Evolutionary conservation across 1,139 yeast species (phyloP).

Genomic region (Blastobotrys ciferrii): DNA sequence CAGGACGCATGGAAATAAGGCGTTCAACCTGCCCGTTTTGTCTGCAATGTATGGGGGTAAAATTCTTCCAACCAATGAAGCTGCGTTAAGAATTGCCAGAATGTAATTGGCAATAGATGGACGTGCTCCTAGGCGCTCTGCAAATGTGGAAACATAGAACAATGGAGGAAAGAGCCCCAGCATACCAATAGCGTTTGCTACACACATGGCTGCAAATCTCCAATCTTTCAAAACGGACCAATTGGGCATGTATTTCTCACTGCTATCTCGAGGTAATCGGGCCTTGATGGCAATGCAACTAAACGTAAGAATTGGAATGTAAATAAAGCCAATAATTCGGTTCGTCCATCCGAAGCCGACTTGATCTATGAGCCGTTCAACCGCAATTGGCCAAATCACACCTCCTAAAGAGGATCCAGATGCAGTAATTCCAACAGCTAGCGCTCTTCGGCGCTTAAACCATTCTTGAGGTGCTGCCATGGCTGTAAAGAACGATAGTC

Average conservation of each 20-base stretch:
- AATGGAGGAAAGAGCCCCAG: slow-evolving; percentile 42
- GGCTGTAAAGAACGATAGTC: slow-evolving; percentile 28
- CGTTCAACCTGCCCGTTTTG: slow-evolving; percentile 12
- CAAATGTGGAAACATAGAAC: slow-evolving; percentile 42
- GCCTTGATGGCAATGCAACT: slow-evolving; percentile 36
- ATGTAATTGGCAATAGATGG: slow-evolving; percentile 30
- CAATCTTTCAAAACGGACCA: slow-evolving; percentile 23
- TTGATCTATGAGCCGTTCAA: slow-evolving; percentile 36
- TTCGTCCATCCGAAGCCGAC: slow-evolving; percentile 56
- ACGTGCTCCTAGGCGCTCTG: slow-evolving; percentile 38
- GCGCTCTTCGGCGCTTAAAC: slow-evolving; percentile 52
- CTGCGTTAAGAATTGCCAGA: slow-evolving; percentile 49
- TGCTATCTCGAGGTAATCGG: slow-evolving; percentile 25
- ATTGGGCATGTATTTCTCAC: slow-evolving; percentile 21
- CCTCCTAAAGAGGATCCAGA: slow-evolving; percentile 69
- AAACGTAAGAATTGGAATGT: slow-evolving; percentile 41
- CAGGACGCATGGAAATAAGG: slow-evolving; percentile 7
- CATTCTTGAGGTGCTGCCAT: slow-evolving; percentile 41
- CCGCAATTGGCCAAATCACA: slow-evolving; percentile 49
- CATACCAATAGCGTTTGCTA: slow-evolving; percentile 32
- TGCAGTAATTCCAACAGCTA: slow-evolving; percentile 57
- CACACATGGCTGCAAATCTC: slow-evolving; percentile 19
- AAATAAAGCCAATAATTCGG: slow-evolving; percentile 46
- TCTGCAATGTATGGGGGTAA: slow-evolving; percentile 12
- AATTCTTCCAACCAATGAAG: slow-evolving; percentile 49